Conservation (phyloP, 805 yeast species). For the Torulaspora microellipsoides region DNA sequence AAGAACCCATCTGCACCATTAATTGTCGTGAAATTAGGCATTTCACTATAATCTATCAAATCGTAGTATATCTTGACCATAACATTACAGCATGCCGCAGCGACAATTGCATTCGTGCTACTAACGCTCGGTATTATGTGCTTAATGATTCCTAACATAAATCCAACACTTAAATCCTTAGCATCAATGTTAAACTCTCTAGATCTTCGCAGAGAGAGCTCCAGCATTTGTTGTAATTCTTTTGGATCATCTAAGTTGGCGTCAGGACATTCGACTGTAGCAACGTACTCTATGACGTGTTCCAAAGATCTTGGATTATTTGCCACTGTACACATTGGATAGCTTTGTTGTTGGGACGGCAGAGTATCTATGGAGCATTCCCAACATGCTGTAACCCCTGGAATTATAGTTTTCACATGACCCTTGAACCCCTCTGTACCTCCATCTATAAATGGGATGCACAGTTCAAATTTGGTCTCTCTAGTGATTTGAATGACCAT, state of each 20-base stretch:
- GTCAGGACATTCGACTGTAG: constrained; percentile 68
- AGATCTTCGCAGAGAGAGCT: constrained; percentile 57
- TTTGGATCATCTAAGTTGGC: constrained; percentile 65
- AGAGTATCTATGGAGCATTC: constrained; percentile 84
- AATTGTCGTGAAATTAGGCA: constrained; percentile 80
- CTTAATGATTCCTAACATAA: constrained; percentile 84
- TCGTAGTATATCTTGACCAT: constrained; percentile 74
- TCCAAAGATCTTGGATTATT: constrained; percentile 92
- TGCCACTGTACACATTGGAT: constrained; percentile 91
- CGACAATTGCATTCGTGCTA: constrained; percentile 87
- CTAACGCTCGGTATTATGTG: constrained; percentile 93
- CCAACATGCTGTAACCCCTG: constrained; percentile 83
- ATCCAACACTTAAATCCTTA: constrained; percentile 61
- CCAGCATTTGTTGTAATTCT: constrained; percentile 60
- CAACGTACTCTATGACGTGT: constrained; percentile 91
- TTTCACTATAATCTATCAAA: constrained; percentile 47
- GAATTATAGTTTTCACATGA: constrained; percentile 80
- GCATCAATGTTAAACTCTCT: constrained; percentile 52
- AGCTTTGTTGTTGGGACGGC: constrained; percentile 47
- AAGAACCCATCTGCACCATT: constrained; percentile 78
- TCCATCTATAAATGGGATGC: constrained; percentile 80
- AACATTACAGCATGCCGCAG: constrained; percentile 85
- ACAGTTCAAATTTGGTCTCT: constrained; percentile 41
- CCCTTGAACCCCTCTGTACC: constrained; percentile 96
- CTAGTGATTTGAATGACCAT: constrained; percentile 62